phyloP scores from a whole-genome alignment of 2,329 filamentous ascomycete species.

The Fusarium agapanthi region DNA sequence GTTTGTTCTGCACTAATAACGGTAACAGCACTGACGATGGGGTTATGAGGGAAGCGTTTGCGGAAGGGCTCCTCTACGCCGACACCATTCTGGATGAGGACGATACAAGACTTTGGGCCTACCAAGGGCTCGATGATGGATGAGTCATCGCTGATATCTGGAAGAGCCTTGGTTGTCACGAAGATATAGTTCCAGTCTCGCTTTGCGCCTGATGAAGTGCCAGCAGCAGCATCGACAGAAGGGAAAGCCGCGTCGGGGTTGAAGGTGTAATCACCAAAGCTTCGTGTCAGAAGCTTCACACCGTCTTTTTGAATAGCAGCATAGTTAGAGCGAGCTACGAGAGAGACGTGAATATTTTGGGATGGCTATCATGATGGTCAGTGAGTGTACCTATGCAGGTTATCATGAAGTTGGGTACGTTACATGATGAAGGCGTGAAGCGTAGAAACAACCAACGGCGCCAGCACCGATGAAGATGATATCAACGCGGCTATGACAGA shows the following conservation, averaged over 20 bases:
- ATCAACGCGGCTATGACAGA: slow-evolving; percentile 49
- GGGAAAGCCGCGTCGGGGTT: slow-evolving; percentile 69
- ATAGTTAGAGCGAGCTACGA: slow-evolving; percentile 80
- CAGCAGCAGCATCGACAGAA: slow-evolving; percentile 64
- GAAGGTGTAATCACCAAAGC: slow-evolving; percentile 75
- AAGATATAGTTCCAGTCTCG: slow-evolving; percentile 67
- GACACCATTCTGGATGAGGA: slow-evolving; percentile 76
- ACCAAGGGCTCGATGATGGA: slow-evolving; percentile 69
- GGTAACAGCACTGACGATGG: slow-evolving; percentile 74
- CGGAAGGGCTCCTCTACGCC: slow-evolving; percentile 75
- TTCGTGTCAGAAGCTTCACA: slow-evolving; percentile 70
- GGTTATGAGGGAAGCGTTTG: slow-evolving; percentile 65
- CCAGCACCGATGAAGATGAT: slow-evolving; percentile 75
- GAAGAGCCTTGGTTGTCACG: slow-evolving; percentile 75
- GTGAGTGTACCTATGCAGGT: neutral
- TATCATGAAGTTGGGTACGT: slow-evolving; percentile 24
- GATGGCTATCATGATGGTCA: slow-evolving; percentile 49
- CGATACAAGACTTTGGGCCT: slow-evolving; percentile 62
- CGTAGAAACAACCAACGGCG: slow-evolving; percentile 78
- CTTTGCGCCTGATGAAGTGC: slow-evolving; percentile 28
- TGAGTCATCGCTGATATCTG: slow-evolving; percentile 70
- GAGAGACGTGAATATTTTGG: slow-evolving; percentile 67
- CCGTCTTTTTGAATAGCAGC: slow-evolving; percentile 67
- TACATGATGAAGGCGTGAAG: slow-evolving; percentile 71
- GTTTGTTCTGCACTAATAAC: slow-evolving; percentile 74